Evolutionary conservation across 2,329 filamentous ascomycete species (phyloP).

Genomic region (Penicillium sp.): DNA sequence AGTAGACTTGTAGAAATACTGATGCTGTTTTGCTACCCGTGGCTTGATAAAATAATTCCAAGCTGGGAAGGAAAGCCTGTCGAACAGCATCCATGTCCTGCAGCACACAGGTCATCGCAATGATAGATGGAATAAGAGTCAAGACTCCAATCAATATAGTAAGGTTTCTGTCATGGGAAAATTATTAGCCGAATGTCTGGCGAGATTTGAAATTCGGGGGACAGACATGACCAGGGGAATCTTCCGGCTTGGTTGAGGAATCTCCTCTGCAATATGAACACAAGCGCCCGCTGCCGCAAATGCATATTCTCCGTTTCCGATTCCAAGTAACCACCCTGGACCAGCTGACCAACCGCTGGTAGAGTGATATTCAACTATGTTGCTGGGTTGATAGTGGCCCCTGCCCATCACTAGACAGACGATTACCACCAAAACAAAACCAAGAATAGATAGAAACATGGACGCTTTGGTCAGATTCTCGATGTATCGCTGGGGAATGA

Average conservation of each 20-base stretch:
- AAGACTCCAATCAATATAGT: constrained; percentile 2
- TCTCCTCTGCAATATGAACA: constrained; percentile 21
- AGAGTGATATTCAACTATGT: background rate
- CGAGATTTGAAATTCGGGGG: background rate
- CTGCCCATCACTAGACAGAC: constrained; percentile 14
- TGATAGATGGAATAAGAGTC: background rate
- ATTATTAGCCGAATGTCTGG: background rate
- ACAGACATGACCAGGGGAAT: constrained; percentile 21
- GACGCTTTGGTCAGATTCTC: constrained; percentile 8
- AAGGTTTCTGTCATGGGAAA: constrained; percentile 19
- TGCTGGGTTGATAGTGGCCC: background rate
- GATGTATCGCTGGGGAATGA: constrained; percentile 11
- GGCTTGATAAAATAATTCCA: constrained; percentile 24
- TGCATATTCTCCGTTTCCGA: constrained; percentile 15
- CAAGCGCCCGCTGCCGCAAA: constrained; percentile 16
- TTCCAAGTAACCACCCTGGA: constrained; percentile 18
- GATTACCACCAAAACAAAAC: constrained; percentile 10
- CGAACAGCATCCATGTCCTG: background rate
- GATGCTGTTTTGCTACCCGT: constrained; percentile 26
- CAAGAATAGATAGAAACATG: constrained; percentile 12
- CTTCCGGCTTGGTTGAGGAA: constrained; percentile 14
- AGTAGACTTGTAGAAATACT: constrained; percentile 13
- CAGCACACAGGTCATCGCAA: background rate
- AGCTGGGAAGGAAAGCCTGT: constrained; percentile 11
- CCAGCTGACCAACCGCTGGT: constrained; percentile 12